Evolutionary conservation across 1,284 basidiomycete species (phyloP).

Genomic region (Leccinum pallidistipes): DNA sequence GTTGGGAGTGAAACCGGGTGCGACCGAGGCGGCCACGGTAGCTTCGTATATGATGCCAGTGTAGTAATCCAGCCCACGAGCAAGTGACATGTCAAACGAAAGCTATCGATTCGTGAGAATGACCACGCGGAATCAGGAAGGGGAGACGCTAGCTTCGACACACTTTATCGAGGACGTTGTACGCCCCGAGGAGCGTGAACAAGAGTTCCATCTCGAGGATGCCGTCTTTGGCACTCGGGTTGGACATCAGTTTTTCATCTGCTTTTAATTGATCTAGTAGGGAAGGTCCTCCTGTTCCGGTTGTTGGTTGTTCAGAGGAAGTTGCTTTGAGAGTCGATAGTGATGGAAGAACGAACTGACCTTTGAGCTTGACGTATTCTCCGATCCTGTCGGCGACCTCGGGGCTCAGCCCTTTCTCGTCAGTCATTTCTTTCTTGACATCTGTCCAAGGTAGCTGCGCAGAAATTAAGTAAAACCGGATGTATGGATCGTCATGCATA

Average conservation of each 20-base stretch:
- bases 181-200: conserved; percentile 84
- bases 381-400: conserved; percentile 92
- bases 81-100: conserved; percentile 95
- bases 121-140: neutral
- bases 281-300: conserved; percentile 64
- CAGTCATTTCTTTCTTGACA: conserved; percentile 95
- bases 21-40: conserved; percentile 89
- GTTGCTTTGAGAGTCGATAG: neutral
- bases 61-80: conserved; percentile 97
- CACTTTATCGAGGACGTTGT: conserved; percentile 79
- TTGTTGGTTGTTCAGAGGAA: neutral
- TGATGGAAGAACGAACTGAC: conserved; percentile 39
- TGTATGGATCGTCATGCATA: neutral
- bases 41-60: conserved; percentile 99
- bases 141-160: conserved; percentile 12
- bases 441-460: conserved; percentile 82
- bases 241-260: conserved; percentile 68
- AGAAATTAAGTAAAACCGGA: neutral
- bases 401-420: conserved; percentile 90
- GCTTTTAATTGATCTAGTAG: conserved; percentile 76
- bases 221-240: conserved; percentile 80
- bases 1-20: conserved; percentile 70
- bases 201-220: conserved; percentile 89
- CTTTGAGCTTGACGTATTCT: conserved; percentile 95
- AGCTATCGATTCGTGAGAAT: conserved; percentile 49